These are phyloP conservation scores for Mucor mucedo DNA, from an alignment of 371 early-diverging fungal genomes.

Conservation along the genomic window DNA sequence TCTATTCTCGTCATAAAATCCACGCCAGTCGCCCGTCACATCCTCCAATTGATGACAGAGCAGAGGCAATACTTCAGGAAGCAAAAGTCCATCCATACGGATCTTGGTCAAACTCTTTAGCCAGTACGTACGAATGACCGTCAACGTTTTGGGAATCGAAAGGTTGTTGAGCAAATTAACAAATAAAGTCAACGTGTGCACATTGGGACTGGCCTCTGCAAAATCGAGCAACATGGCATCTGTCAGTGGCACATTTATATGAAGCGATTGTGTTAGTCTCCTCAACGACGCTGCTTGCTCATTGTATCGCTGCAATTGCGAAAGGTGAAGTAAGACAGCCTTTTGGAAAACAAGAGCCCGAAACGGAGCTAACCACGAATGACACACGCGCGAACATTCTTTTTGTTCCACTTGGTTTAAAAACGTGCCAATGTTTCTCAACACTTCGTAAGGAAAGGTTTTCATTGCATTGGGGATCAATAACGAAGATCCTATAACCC, in stretches of 20 bases:
- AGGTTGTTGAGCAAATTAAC: slow-evolving; percentile 4
- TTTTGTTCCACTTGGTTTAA: slow-evolving; percentile 5
- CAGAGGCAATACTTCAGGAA: background rate
- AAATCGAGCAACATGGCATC: background rate
- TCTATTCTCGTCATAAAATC: background rate
- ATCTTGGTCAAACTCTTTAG: background rate
- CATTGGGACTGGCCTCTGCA: background rate
- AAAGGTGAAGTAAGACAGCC: background rate
- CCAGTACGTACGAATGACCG: slow-evolving; percentile 1
- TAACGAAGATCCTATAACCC: no score
- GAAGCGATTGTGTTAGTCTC: slow-evolving; percentile 1
- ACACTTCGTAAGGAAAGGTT: no score
- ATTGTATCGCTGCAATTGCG: background rate
- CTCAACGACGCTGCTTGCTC: background rate
- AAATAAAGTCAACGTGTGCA: slow-evolving; percentile 3
- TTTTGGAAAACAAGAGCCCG: slow-evolving; percentile 5
- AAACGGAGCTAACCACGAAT: background rate
- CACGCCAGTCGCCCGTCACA: background rate
- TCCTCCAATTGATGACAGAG: slow-evolving; percentile 1
- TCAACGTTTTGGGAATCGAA: background rate
- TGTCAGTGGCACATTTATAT: background rate
- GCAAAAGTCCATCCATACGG: slow-evolving; percentile 4
- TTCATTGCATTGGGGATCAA: no score
- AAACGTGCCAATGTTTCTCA: no score
- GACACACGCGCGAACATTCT: background rate